A percentile compares a stretch with the other conserved stretches of the same genome.
These are phyloP conservation scores for Umbelopsis sp. DNA, from an alignment of 192 early-diverging fungal genomes.

Conservation along the genomic window DNA sequence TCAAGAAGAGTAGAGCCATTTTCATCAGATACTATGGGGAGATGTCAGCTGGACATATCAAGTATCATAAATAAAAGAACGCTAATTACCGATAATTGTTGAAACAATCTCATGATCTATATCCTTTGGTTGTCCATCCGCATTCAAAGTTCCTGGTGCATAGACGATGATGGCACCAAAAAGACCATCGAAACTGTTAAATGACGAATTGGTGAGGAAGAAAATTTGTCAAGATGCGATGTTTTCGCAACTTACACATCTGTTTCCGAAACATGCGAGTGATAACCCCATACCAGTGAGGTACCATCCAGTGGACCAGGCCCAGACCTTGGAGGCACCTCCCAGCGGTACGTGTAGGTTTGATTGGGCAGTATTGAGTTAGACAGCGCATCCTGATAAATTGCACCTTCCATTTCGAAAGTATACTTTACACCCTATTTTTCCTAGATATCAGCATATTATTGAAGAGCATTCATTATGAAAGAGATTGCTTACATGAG, in stretches of 20 bases:
- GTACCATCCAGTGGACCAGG: conserved; percentile 40
- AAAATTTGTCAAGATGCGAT: not conserved
- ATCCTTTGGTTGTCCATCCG: not conserved
- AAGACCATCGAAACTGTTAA: conserved; percentile 31
- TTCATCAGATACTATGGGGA: conserved; percentile 26
- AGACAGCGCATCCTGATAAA: conserved; percentile 28
- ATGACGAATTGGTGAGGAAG: not conserved
- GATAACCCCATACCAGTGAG: conserved; percentile 41
- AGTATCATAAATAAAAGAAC: not conserved
- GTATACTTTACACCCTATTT: conserved; percentile 37
- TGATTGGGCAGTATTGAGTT: conserved; percentile 19
- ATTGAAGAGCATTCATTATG: not conserved
- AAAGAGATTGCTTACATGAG: conserved; percentile 27
- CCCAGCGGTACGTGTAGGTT: conserved; percentile 30
- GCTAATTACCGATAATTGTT: conserved; percentile 26
- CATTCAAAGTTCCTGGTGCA: conserved; percentile 17
- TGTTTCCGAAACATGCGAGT: conserved; percentile 36
- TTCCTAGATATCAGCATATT: conserved; percentile 28
- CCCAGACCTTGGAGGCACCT: conserved; percentile 32
- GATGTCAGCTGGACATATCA: not conserved
- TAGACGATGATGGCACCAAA: conserved; percentile 40
- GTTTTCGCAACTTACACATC: conserved; percentile 28
- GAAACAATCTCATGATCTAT: conserved; percentile 30
- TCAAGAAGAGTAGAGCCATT: conserved; percentile 30
- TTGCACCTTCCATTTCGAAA: conserved; percentile 44